Evolutionary conservation across 2,329 filamentous ascomycete species (phyloP).

Genomic region (Penicillium sp.): DNA sequence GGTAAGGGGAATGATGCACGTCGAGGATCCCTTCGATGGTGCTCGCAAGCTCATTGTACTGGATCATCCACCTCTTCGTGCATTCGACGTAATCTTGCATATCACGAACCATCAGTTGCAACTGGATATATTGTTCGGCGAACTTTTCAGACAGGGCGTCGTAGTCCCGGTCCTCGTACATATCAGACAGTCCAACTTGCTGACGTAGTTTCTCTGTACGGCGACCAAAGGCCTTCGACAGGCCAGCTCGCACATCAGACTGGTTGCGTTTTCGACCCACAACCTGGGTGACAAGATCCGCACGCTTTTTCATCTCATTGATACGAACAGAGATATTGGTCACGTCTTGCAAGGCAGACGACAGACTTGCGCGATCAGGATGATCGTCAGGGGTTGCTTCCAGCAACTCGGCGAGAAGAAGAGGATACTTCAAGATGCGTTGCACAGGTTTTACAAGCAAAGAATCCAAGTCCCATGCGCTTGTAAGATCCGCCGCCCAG

Average conservation of each 20-base stretch:
- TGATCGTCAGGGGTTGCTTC: slow-evolving; percentile 78
- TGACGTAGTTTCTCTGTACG: slow-evolving; percentile 81
- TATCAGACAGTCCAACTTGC: slow-evolving; percentile 62
- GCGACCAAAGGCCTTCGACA: slow-evolving; percentile 87
- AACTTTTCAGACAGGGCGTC: slow-evolving; percentile 80
- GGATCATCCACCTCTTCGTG: slow-evolving; percentile 73
- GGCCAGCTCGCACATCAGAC: slow-evolving; percentile 77
- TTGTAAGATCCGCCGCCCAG: slow-evolving; percentile 86
- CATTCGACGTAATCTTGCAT: slow-evolving; percentile 91
- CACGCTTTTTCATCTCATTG: slow-evolving; percentile 93
- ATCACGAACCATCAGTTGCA: slow-evolving; percentile 89
- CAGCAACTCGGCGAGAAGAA: slow-evolving; percentile 76
- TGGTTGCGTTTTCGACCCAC: slow-evolving; percentile 83
- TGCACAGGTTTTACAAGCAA: slow-evolving; percentile 97
- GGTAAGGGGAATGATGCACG: slow-evolving; percentile 65
- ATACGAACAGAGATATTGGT: slow-evolving; percentile 65
- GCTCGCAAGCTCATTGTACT: slow-evolving; percentile 75
- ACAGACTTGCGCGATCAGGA: slow-evolving; percentile 72
- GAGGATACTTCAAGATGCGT: slow-evolving; percentile 87
- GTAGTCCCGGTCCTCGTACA: slow-evolving; percentile 79
- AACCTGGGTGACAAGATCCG: slow-evolving; percentile 86
- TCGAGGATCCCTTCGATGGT: slow-evolving; percentile 82
- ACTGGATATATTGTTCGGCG: slow-evolving; percentile 83
- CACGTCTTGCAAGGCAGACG: slow-evolving; percentile 69
- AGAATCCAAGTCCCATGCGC: slow-evolving; percentile 92